phyloP scores from a whole-genome alignment of 2,329 filamentous ascomycete genomes.

The Fusarium sp. region DNA sequence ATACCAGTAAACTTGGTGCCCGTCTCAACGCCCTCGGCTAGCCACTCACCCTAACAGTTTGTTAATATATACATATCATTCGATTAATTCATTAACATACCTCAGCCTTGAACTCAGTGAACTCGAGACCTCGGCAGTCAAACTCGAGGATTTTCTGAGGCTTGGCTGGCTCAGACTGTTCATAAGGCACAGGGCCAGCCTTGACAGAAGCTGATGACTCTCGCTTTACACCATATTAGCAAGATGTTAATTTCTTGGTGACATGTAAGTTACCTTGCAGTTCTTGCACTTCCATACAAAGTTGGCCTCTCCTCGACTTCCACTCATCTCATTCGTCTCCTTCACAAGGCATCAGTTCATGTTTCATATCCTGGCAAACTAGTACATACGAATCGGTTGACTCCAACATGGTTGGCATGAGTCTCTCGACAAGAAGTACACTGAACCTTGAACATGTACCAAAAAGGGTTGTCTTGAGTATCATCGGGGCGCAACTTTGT shows the following conservation, averaged over 20 bases:
- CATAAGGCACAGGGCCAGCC: conserved; percentile 77
- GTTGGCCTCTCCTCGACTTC: conserved; percentile 94
- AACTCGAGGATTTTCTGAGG: conserved; percentile 86
- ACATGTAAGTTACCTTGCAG: conserved; percentile 77
- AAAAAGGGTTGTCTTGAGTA: conserved; percentile 84
- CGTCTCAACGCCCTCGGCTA: conserved; percentile 84
- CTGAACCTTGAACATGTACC: conserved; percentile 97
- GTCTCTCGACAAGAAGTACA: conserved; percentile 97
- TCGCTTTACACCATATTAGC: conserved; percentile 63
- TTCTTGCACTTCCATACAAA: conserved; percentile 99
- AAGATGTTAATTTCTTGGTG: not conserved
- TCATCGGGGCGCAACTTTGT: conserved; percentile 90
- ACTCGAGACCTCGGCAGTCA: conserved; percentile 94
- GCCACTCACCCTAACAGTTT: conserved; percentile 82
- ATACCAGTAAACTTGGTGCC: conserved; percentile 84
- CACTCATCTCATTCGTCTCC: conserved; percentile 92
- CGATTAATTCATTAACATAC: conserved; percentile 58
- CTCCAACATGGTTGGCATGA: conserved; percentile 86
- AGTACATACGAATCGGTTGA: conserved; percentile 86
- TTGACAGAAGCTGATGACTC: conserved; percentile 90
- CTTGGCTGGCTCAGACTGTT: conserved; percentile 78
- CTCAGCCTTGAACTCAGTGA: conserved; percentile 90
- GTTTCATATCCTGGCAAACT: not conserved
- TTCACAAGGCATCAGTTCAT: conserved; percentile 52
- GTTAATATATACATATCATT: not conserved